Evolutionary conservation across 441 rosid species (phyloP).

Genomic region (Erysimum cheiri): DNA sequence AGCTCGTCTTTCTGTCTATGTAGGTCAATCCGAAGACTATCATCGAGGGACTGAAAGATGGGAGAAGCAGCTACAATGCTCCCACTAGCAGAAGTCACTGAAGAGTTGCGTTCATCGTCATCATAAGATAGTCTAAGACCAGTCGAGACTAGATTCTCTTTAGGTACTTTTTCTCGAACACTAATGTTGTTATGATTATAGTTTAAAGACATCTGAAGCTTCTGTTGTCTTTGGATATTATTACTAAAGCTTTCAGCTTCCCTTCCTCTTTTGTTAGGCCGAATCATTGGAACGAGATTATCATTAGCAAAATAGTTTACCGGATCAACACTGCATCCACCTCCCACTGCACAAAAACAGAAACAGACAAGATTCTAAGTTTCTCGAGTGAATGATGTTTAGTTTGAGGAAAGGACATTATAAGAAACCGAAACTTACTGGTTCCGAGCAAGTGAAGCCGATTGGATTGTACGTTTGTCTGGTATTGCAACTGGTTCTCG

Average conservation of each 20-base stretch:
- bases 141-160: slow-evolving; percentile 64
- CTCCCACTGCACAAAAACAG: slow-evolving; percentile 42
- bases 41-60: slow-evolving; percentile 50
- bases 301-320: slow-evolving; percentile 53
- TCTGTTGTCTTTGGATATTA: slow-evolving; percentile 48
- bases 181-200: slow-evolving; percentile 51
- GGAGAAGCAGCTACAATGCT: slow-evolving; percentile 50
- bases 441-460: slow-evolving; percentile 65
- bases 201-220: slow-evolving; percentile 47
- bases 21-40: slow-evolving; percentile 54
- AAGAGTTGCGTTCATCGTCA: slow-evolving; percentile 75
- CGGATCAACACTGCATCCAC: slow-evolving; percentile 52
- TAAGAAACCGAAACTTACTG: slow-evolving; percentile 48
- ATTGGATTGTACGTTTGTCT: slow-evolving; percentile 54
- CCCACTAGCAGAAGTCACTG: slow-evolving; percentile 62
- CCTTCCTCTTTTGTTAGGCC: slow-evolving; percentile 57
- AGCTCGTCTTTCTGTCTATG: slow-evolving; percentile 64
- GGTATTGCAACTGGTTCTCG: slow-evolving; percentile 57
- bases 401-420: slow-evolving; percentile 9
- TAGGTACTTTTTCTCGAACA: slow-evolving; percentile 52
- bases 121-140: slow-evolving; percentile 67
- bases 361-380: slow-evolving; percentile 1
- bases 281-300: slow-evolving; percentile 41
- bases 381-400: background rate
- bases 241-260: slow-evolving; percentile 47